Evolutionary conservation across 108 stramenopile genomes (phyloP).

Genomic region (Skeletonema grethae): DNA sequence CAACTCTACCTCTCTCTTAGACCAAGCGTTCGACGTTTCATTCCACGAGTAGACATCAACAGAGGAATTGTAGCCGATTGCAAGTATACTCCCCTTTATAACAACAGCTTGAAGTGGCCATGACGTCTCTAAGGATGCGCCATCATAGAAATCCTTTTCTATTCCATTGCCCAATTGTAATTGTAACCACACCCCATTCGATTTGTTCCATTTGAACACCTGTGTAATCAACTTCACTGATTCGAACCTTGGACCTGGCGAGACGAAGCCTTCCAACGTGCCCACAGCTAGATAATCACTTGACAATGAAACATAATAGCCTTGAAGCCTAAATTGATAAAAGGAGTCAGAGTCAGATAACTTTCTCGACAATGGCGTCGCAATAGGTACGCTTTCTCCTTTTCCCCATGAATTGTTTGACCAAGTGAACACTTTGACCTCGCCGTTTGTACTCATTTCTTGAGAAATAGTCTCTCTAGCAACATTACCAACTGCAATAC

Average conservation of each 20-base stretch:
- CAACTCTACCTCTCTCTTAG: background rate
- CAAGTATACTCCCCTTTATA: background rate
- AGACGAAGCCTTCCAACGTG: no score
- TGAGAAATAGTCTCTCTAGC: no score
- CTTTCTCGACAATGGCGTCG: no score
- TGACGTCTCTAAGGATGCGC: background rate
- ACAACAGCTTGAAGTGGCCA: background rate
- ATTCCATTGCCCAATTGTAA: background rate
- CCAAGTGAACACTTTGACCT: no score
- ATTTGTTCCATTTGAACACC: background rate
- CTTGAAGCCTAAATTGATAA: no score
- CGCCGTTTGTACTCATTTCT: no score
- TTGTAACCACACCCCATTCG: background rate
- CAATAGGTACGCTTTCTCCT: no score
- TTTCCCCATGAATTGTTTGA: no score
- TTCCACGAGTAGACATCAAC: background rate
- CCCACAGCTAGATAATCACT: no score
- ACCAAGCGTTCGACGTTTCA: background rate
- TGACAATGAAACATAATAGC: no score
- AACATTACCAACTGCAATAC: no score
- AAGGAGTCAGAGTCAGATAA: no score
- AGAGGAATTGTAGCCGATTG: background rate
- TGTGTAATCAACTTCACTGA: background rate
- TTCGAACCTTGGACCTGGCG: background rate
- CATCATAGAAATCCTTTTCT: background rate